These are phyloP conservation scores for Saccharomycopsis oosterbeekiorum DNA, from an alignment of 805 yeast species.

Conservation along the genomic window DNA sequence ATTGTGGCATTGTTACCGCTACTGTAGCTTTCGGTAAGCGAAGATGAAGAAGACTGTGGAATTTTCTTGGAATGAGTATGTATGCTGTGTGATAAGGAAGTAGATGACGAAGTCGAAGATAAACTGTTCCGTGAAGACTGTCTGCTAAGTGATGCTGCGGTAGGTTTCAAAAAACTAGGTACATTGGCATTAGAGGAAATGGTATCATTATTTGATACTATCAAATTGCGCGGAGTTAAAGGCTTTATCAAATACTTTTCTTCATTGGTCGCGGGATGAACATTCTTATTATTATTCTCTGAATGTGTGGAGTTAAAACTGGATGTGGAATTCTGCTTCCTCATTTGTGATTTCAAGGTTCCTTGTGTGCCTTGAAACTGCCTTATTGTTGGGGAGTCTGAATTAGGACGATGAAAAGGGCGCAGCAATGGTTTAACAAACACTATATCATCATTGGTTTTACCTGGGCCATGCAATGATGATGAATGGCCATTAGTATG, in stretches of 20 bases:
- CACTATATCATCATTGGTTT: not conserved
- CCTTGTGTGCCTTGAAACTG: not conserved
- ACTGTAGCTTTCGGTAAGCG: not conserved
- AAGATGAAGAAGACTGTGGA: not conserved
- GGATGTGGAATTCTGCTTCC: not conserved
- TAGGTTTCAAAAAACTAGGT: slow-evolving; percentile 14
- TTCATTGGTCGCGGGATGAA: not conserved
- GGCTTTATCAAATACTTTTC: not conserved
- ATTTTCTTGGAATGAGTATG: not conserved
- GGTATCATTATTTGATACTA: not conserved
- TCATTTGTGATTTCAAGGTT: not conserved
- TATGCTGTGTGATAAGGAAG: not conserved
- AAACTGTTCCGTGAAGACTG: slow-evolving; percentile 12
- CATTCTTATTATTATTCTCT: not conserved
- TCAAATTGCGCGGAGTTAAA: not conserved
- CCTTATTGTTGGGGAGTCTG: not conserved
- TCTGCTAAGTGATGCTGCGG: slow-evolving; percentile 15
- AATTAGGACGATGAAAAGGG: not conserved
- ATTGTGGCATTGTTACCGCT: not conserved
- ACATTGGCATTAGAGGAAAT: not conserved
- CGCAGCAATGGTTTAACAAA: not conserved
- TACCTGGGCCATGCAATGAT: not conserved
- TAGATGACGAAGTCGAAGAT: not conserved
- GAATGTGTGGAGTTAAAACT: not conserved
- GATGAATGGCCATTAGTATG: not conserved